Evolutionary conservation across 139 green algal species (phyloP).

Genomic region (Trebouxia sp.): DNA sequence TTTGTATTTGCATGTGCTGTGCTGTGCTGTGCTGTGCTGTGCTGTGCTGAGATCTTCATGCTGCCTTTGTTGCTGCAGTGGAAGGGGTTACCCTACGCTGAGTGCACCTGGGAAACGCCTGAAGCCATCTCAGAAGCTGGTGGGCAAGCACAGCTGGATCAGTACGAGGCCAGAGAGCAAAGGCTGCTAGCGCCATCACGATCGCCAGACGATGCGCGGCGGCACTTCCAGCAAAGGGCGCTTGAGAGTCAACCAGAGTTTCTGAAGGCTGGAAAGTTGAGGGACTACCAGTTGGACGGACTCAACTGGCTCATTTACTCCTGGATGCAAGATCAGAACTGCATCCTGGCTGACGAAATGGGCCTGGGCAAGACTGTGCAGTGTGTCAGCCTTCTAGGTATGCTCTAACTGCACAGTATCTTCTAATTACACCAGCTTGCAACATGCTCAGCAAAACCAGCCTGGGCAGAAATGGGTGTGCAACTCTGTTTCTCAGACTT

Average conservation of each 20-base stretch:
- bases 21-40: not conserved
- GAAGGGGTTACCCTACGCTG: slow-evolving; percentile 88
- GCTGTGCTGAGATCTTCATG: not conserved
- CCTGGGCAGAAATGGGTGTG: no score
- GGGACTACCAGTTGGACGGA: slow-evolving; percentile 91
- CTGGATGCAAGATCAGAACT: slow-evolving; percentile 77
- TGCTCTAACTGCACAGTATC: no score
- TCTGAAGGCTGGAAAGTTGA: slow-evolving; percentile 71
- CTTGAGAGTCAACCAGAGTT: slow-evolving; percentile 72
- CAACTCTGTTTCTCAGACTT: no score
- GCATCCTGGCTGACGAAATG: slow-evolving; percentile 97
- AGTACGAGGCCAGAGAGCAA: slow-evolving; percentile 61
- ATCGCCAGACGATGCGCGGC: slow-evolving; percentile 62
- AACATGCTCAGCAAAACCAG: no score
- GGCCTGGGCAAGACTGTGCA: slow-evolving; percentile 88
- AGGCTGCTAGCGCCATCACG: slow-evolving; percentile 49
- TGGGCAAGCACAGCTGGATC: slow-evolving; percentile 49
- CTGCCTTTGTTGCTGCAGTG: slow-evolving; percentile 70
- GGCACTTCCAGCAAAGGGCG: slow-evolving; percentile 46
- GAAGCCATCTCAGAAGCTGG: slow-evolving; percentile 48
- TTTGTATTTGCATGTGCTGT: not conserved
- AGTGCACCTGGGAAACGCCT: slow-evolving; percentile 86
- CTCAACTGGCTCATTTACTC: slow-evolving; percentile 90
- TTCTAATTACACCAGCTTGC: no score
- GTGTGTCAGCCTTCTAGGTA: slow-evolving; percentile 51